These are phyloP conservation scores for Yarrowia galli DNA, from an alignment of 1,139 yeast genomes.

Conservation along the genomic window DNA sequence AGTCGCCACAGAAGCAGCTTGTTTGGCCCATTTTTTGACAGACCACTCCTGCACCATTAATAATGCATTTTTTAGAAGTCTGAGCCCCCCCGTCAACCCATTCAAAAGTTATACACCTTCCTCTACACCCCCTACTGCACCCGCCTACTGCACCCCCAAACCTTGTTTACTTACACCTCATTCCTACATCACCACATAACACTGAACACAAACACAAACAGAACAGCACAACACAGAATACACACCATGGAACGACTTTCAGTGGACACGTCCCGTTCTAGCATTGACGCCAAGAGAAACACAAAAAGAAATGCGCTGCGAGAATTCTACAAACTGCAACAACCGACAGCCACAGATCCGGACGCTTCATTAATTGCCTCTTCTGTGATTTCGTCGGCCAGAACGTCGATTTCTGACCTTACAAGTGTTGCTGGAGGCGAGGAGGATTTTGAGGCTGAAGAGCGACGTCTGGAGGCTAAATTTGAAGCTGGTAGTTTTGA, in stretches of 20 bases:
- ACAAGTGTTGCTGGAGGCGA: background rate
- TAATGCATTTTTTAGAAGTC: too few relatives aligned
- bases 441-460: conserved; percentile 23
- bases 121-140: too few relatives aligned
- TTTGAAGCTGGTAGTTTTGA: conserved; percentile 40
- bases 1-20: too few relatives aligned
- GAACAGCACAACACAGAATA: too few relatives aligned
- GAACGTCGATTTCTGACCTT: conserved; percentile 18
- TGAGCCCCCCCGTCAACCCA: too few relatives aligned
- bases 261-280: background rate
- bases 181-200: too few relatives aligned
- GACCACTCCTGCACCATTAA: too few relatives aligned
- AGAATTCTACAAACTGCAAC: conserved; percentile 53
- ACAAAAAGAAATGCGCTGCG: conserved; percentile 50
- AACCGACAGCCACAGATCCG: conserved; percentile 39
- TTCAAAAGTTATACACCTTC: too few relatives aligned
- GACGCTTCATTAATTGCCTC: conserved; percentile 33
- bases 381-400: conserved; percentile 26
- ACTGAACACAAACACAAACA: too few relatives aligned
- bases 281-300: conserved; percentile 5
- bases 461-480: conserved; percentile 30
- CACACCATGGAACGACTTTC: conserved; percentile 5
- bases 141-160: too few relatives aligned
- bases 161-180: too few relatives aligned
- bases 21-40: too few relatives aligned